Evolutionary conservation across 768 basidiomycete species (phyloP).

Genomic region (Podaxis sp.): DNA sequence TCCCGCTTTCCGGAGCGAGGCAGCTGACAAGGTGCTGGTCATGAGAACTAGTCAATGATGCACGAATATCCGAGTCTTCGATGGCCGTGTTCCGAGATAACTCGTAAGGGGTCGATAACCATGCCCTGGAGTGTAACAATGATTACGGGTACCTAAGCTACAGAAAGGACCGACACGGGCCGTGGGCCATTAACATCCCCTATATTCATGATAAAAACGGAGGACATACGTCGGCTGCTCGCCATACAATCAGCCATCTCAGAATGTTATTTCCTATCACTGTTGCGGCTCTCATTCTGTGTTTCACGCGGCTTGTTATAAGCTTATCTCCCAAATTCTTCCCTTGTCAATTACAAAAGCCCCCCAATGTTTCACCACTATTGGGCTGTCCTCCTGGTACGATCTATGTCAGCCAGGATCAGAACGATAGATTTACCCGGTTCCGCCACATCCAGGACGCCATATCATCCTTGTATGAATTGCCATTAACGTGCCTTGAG

Average conservation of each 20-base stretch:
- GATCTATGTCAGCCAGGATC: slow-evolving; percentile 48
- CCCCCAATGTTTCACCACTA: slow-evolving; percentile 35
- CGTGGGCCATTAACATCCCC: background rate
- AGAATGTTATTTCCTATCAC: background rate
- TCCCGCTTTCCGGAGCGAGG: no score
- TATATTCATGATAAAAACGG: background rate
- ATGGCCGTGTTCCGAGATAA: no score
- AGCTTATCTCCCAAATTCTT: slow-evolving; percentile 37
- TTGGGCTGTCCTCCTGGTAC: slow-evolving; percentile 54
- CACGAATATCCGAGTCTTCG: no score
- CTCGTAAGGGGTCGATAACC: no score
- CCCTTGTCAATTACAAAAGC: slow-evolving; percentile 49
- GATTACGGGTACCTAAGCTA: background rate
- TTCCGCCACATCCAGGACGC: slow-evolving; percentile 54
- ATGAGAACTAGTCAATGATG: no score
- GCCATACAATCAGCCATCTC: background rate
- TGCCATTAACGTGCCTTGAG: background rate
- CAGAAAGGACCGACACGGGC: background rate
- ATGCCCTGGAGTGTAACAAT: background rate
- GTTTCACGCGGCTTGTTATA: background rate
- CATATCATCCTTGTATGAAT: slow-evolving; percentile 45
- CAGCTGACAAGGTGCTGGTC: no score
- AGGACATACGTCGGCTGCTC: background rate
- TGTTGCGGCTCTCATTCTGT: background rate
- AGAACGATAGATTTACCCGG: slow-evolving; percentile 36